These are phyloP conservation scores for Castanospermum australe DNA, from an alignment of 306 rosid genomes.

Conservation along the genomic window DNA sequence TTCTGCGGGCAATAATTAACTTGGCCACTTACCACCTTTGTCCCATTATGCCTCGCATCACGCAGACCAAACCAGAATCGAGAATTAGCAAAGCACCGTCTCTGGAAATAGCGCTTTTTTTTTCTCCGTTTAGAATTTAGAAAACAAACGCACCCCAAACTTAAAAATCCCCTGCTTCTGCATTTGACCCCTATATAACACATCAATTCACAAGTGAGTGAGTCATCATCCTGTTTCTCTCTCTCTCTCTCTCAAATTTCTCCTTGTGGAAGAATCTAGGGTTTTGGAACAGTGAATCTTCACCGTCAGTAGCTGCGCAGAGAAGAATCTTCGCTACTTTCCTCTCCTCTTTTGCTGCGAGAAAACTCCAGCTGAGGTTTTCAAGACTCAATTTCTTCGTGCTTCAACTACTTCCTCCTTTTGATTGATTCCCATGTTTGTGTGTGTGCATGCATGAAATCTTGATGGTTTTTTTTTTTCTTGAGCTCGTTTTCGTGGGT, in stretches of 20 bases:
- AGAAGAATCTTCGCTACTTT: conserved; percentile 21
- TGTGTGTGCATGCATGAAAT: conserved; percentile 26
- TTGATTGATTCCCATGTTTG: conserved; percentile 1
- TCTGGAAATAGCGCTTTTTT: conserved; percentile 20
- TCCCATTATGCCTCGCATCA: conserved; percentile 26
- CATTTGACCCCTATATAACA: not conserved
- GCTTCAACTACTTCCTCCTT: conserved; percentile 2
- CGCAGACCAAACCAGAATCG: not conserved
- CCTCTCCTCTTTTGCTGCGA: not conserved
- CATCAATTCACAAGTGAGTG: conserved; percentile 15
- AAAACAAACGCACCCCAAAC: conserved; percentile 22
- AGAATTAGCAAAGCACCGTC: conserved; percentile 19
- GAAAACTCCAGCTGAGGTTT: conserved; percentile 18
- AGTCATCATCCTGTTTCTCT: conserved; percentile 21
- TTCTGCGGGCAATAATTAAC: too few relatives aligned
- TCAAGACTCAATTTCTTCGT: not conserved
- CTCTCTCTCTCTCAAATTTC: conserved; percentile 10
- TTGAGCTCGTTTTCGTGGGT: not conserved
- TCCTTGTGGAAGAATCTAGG: conserved; percentile 53
- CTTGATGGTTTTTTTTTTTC: not conserved
- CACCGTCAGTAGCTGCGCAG: too few relatives aligned
- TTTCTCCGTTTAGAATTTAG: not conserved
- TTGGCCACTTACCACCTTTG: conserved; percentile 22
- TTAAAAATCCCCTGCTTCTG: conserved; percentile 11
- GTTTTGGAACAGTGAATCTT: conserved; percentile 59